A percentile compares a stretch with the other conserved stretches of the same genome.
Conservation (phyloP, 2,329 filamentous ascomycete genomes). For the Sclerotinia minor region DNA sequence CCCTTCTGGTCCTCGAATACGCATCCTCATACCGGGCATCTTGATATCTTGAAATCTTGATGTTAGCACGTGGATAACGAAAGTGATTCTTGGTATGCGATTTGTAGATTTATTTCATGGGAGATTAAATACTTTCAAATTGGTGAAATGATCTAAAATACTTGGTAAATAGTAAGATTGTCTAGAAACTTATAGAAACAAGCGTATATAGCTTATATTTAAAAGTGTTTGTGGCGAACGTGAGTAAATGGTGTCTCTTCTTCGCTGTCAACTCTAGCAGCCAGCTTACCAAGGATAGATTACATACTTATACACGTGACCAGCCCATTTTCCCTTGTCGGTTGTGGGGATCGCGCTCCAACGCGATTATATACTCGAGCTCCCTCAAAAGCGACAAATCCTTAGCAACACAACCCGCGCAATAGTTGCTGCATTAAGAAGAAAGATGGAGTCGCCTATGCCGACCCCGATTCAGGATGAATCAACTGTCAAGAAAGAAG, state of each 20-base stretch:
- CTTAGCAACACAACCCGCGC: slow-evolving; percentile 20
- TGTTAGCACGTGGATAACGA: slow-evolving; percentile 13
- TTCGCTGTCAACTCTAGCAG: slow-evolving; percentile 4
- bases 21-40: slow-evolving; percentile 69
- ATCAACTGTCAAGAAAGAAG: slow-evolving; percentile 15
- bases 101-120: background rate
- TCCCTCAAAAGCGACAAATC: slow-evolving; percentile 12
- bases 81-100: background rate
- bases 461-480: slow-evolving; percentile 6
- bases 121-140: background rate
- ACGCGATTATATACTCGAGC: slow-evolving; percentile 24
- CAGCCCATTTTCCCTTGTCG: background rate
- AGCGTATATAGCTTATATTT: background rate
- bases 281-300: background rate
- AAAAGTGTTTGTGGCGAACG: background rate
- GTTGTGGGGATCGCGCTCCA: slow-evolving; percentile 20
- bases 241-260: background rate
- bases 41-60: slow-evolving; percentile 15
- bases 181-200: background rate
- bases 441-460: slow-evolving; percentile 20
- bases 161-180: background rate
- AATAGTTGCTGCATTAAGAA: slow-evolving; percentile 18
- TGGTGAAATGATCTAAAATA: background rate
- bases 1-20: slow-evolving; percentile 73
- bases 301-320: background rate